Evolutionary conservation across 2,329 filamentous ascomycete genomes (phyloP).

Genomic region (Lomentospora prolificans): DNA sequence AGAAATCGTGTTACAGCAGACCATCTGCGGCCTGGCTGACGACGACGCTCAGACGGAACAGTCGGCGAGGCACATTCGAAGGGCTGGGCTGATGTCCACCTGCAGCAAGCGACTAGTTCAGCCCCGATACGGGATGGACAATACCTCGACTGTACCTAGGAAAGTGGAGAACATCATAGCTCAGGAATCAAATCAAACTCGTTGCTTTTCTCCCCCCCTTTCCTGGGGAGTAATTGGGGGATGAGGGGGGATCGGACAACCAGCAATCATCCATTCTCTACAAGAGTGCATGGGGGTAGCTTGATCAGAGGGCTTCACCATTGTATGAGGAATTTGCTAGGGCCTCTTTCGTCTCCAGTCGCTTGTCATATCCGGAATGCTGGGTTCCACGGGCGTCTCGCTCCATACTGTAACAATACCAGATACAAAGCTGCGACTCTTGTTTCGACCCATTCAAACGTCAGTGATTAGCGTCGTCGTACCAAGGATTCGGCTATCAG

Average conservation of each 20-base stretch:
- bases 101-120: neutral
- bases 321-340: neutral
- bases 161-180: too few relatives aligned
- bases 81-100: neutral
- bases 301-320: too few relatives aligned
- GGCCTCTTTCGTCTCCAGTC: neutral
- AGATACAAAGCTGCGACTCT: neutral
- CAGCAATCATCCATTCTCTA: too few relatives aligned
- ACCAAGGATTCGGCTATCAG: neutral
- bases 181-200: too few relatives aligned
- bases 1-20: slow-evolving; percentile 1
- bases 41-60: neutral
- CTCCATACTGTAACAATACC: neutral
- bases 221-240: too few relatives aligned
- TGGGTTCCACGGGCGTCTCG: neutral
- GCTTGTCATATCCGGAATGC: neutral
- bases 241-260: too few relatives aligned
- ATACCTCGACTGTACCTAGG: too few relatives aligned
- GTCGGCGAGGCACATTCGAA: neutral
- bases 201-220: too few relatives aligned
- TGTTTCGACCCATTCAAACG: neutral
- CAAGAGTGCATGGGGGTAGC: too few relatives aligned
- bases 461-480: neutral
- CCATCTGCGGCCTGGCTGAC: neutral
- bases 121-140: too few relatives aligned